Conservation (phyloP, 495 filamentous ascomycete species). For the Talaromyces wortmannii region DNA sequence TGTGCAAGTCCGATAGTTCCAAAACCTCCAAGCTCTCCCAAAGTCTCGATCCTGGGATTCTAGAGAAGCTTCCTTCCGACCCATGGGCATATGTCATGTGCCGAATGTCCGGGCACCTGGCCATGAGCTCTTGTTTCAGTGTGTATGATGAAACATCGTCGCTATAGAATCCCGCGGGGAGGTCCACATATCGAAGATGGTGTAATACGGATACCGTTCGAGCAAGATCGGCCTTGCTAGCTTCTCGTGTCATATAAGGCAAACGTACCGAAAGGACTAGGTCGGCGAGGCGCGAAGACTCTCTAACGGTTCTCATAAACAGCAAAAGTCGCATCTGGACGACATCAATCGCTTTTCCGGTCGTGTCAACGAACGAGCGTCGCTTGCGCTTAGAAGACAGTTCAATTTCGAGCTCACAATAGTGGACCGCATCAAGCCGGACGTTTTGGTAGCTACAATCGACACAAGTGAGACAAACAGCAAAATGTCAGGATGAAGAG, state of each 20-base stretch:
- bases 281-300: conserved; percentile 56
- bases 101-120: conserved; percentile 72
- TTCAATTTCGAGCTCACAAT: conserved; percentile 79
- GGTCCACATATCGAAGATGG: conserved; percentile 81
- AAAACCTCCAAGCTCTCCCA: conserved; percentile 79
- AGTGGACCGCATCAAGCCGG: conserved; percentile 91
- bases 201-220: conserved; percentile 79
- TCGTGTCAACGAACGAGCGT: conserved; percentile 66
- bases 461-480: neutral
- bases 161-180: conserved; percentile 71
- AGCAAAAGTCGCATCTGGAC: conserved; percentile 68
- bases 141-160: conserved; percentile 70
- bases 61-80: conserved; percentile 69
- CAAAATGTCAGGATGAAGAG: neutral
- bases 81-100: conserved; percentile 82
- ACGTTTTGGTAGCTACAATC: conserved; percentile 71
- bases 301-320: conserved; percentile 73
- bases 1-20: conserved; percentile 62
- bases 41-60: conserved; percentile 53
- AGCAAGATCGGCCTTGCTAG: conserved; percentile 75
- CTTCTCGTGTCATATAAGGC: conserved; percentile 95
- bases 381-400: conserved; percentile 66
- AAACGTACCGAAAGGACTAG: conserved; percentile 75
- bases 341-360: conserved; percentile 71
- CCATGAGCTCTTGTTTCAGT: conserved; percentile 76